Evolutionary conservation across 2,329 filamentous ascomycete genomes (phyloP).

Genomic region (Fusarium anguioides): DNA sequence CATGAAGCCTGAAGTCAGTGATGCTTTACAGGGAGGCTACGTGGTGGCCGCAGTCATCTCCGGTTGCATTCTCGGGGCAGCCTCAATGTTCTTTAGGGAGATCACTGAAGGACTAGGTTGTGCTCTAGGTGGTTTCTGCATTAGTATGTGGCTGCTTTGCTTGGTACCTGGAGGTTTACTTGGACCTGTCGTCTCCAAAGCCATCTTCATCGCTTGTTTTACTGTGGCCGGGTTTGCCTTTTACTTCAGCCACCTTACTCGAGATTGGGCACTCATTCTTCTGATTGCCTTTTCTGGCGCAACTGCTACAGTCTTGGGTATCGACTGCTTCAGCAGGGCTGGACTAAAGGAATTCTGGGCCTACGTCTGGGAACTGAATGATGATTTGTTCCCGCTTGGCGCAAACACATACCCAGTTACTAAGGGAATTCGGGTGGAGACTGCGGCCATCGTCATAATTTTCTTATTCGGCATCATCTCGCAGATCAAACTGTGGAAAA

Average conservation of each 20-base stretch:
- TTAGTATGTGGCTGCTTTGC: slow-evolving; percentile 91
- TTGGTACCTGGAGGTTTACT: slow-evolving; percentile 82
- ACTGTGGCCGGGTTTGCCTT: slow-evolving; percentile 75
- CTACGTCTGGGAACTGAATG: slow-evolving; percentile 88
- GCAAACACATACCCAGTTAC: slow-evolving; percentile 86
- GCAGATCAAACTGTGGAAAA: slow-evolving; percentile 86
- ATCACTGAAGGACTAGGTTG: slow-evolving; percentile 85
- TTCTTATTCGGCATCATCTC: slow-evolving; percentile 81
- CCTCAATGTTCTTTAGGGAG: slow-evolving; percentile 83
- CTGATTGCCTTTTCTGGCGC: slow-evolving; percentile 85
- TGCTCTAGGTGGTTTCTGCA: slow-evolving; percentile 84
- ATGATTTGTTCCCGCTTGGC: slow-evolving; percentile 80
- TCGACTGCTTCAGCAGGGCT: slow-evolving; percentile 91
- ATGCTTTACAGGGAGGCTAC: slow-evolving; percentile 86
- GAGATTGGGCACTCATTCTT: slow-evolving; percentile 80
- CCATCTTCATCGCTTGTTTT: slow-evolving; percentile 80
- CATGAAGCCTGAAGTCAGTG: slow-evolving; percentile 79
- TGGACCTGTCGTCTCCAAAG: slow-evolving; percentile 68
- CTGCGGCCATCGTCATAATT: slow-evolving; percentile 80
- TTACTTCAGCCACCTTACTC: slow-evolving; percentile 82
- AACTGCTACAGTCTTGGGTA: slow-evolving; percentile 81
- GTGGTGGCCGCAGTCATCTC: slow-evolving; percentile 81
- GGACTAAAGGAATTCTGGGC: slow-evolving; percentile 97
- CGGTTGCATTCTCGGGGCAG: slow-evolving; percentile 77
- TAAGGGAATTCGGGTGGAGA: slow-evolving; percentile 85